Evolutionary conservation across 345 rosid genomes (phyloP).

Genomic region (Camelina laxa): DNA sequence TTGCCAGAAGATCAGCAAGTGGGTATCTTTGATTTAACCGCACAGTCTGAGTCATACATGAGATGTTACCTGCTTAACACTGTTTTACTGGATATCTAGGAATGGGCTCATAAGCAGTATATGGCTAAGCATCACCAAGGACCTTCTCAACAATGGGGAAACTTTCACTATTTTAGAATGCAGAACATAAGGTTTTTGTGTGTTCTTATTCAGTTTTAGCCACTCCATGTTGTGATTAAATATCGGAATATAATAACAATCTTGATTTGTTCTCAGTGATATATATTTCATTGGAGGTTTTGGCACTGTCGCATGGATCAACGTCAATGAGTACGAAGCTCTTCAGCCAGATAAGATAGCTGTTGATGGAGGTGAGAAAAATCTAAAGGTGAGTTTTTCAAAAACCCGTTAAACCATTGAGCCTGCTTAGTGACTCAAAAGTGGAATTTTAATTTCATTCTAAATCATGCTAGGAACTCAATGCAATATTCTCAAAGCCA

Average conservation of each 20-base stretch:
- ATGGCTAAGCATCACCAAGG: constrained; percentile 91
- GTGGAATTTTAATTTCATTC: neutral
- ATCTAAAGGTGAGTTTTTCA: constrained; percentile 63
- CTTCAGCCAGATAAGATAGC: constrained; percentile 93
- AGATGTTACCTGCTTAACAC: neutral
- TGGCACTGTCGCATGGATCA: constrained; percentile 98
- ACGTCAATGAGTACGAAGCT: constrained; percentile 81
- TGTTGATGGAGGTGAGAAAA: constrained; percentile 93
- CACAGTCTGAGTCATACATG: neutral
- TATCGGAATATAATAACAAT: neutral
- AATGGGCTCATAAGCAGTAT: constrained; percentile 96
- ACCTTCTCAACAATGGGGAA: constrained; percentile 94
- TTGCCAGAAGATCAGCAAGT: constrained; percentile 92
- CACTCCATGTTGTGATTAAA: neutral
- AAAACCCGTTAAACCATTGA: neutral
- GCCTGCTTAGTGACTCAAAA: constrained; percentile 8
- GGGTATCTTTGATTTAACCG: neutral
- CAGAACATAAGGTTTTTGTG: constrained; percentile 73
- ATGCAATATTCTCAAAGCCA: constrained; percentile 80
- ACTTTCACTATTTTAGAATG: constrained; percentile 95
- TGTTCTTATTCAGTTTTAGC: constrained; percentile 21
- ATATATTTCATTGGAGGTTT: constrained; percentile 98
- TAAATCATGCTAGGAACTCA: constrained; percentile 65
- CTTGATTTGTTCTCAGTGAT: constrained; percentile 57
- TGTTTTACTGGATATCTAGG: constrained; percentile 52